Evolutionary conservation across 1,139 yeast genomes (phyloP), one percentile per base, ranked within the genome.

Genomic region (Yamadazyma dendronema): DNA sequence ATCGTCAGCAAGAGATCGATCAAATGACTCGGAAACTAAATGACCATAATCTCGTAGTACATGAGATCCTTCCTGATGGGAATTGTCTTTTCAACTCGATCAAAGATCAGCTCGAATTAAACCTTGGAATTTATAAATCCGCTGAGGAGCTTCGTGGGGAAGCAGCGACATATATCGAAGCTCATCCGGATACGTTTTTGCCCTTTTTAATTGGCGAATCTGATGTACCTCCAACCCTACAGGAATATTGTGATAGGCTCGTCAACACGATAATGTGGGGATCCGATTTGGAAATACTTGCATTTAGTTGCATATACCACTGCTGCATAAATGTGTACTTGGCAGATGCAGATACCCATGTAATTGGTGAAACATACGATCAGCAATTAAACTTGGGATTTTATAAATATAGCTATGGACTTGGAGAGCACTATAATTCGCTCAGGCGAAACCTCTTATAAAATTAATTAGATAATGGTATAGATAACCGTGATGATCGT

Each of bases 391-490:
- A 74, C 43, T 57, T 92, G 43, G 96, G 88, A 0, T 90, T 82
- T 56, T 92, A 86, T 57, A 84, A 83, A 58, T 95, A 89, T 57
- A 77, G 81, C 23, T 90, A 80, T 57, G 95, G 96, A 0, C 71
- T 92, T 29, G 97, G 97, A 29, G 97, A 90, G 62, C 98, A 92
- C 62, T 92, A 92, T 60, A 90, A 92, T 57, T 87, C 97, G 4
- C 64, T 89, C 38, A 73, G 82, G 41, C 21, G 19, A 14, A 25
- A n/a, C 5, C 12, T 17, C 8, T 16, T 17, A 17, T 24, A 9
- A 4, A 30, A 26, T 24, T 19, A 19, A 9, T 9, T 19, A 19
- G 6, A 19, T 19, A 19, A 9, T 7, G 9, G 22, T 19, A 19
- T 19, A 19, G 22, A 19, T 19, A 19, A 19, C 22, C 22, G n/a